These are phyloP conservation scores for Litchi chinensis DNA, from an alignment of 345 rosid species.

Conservation along the genomic window DNA sequence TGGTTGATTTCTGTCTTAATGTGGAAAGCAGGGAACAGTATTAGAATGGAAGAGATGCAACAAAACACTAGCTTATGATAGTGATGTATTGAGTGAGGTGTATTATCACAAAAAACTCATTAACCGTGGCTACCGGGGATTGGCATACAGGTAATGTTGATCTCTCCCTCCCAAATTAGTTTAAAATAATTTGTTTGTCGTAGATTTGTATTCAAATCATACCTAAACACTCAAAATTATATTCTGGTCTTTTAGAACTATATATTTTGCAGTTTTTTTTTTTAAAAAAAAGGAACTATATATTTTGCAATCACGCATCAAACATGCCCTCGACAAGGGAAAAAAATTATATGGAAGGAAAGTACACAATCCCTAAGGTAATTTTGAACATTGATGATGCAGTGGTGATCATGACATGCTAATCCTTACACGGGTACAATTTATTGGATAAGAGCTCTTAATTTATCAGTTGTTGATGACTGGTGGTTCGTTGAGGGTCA, in stretches of 20 bases:
- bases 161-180: background rate
- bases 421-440: slow-evolving; percentile 30
- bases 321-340: too few relatives aligned
- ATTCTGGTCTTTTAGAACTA: too few relatives aligned
- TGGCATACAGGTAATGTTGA: slow-evolving; percentile 24
- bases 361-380: too few relatives aligned
- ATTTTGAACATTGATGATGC: background rate
- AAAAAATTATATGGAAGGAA: too few relatives aligned
- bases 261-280: too few relatives aligned
- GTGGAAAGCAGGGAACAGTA: slow-evolving; percentile 28
- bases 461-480: slow-evolving; percentile 10
- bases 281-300: too few relatives aligned
- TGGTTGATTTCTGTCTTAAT: background rate
- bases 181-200: too few relatives aligned
- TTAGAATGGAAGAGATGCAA: slow-evolving; percentile 39
- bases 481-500: slow-evolving; percentile 43
- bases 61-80: slow-evolving; percentile 20
- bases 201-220: too few relatives aligned
- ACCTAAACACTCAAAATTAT: too few relatives aligned
- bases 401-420: slow-evolving; percentile 41
- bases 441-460: slow-evolving; percentile 22
- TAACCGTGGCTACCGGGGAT: slow-evolving; percentile 11
- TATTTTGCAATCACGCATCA: too few relatives aligned
- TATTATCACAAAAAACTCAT: slow-evolving; percentile 24
- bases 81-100: slow-evolving; percentile 18